Evolutionary conservation across 441 rosid genomes (phyloP).

Genomic region (Raphanus hybrid): DNA sequence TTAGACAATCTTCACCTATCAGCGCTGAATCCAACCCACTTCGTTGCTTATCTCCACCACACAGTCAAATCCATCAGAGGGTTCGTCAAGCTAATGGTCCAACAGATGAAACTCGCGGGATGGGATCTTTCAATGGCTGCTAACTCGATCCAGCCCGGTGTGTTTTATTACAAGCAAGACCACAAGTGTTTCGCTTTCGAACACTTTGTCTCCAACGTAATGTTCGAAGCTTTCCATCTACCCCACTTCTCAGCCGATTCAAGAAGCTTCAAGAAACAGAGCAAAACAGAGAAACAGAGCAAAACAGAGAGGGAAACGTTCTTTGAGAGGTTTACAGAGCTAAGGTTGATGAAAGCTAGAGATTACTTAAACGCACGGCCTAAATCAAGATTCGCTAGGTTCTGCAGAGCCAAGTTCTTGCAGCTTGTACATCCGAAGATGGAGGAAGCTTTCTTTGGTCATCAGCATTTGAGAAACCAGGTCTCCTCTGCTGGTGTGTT

Average conservation of each 20-base stretch:
- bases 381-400: slow-evolving; percentile 72
- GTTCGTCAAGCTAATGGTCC: slow-evolving; percentile 67
- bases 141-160: slow-evolving; percentile 56
- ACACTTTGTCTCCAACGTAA: slow-evolving; percentile 67
- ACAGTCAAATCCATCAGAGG: slow-evolving; percentile 69
- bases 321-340: slow-evolving; percentile 65
- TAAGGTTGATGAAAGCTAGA: slow-evolving; percentile 54
- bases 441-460: slow-evolving; percentile 76
- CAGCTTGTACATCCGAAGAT: slow-evolving; percentile 77
- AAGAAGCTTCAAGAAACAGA: slow-evolving; percentile 34
- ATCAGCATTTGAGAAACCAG: slow-evolving; percentile 52
- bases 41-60: slow-evolving; percentile 55
- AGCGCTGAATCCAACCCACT: slow-evolving; percentile 58
- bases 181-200: slow-evolving; percentile 82
- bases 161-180: slow-evolving; percentile 60
- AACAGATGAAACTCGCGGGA: slow-evolving; percentile 63
- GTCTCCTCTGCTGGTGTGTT: slow-evolving; percentile 56
- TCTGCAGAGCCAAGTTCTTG: slow-evolving; percentile 66
- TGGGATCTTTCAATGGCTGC: slow-evolving; percentile 84
- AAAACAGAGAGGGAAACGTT: slow-evolving; percentile 46
- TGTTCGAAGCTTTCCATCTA: slow-evolving; percentile 70
- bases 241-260: slow-evolving; percentile 55
- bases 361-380: slow-evolving; percentile 53
- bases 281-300: slow-evolving; percentile 38
- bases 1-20: slow-evolving; percentile 55